Base-by-base conservation (phyloP, 176 grass and related monocot species). In the Thalia dealbata region DNA sequence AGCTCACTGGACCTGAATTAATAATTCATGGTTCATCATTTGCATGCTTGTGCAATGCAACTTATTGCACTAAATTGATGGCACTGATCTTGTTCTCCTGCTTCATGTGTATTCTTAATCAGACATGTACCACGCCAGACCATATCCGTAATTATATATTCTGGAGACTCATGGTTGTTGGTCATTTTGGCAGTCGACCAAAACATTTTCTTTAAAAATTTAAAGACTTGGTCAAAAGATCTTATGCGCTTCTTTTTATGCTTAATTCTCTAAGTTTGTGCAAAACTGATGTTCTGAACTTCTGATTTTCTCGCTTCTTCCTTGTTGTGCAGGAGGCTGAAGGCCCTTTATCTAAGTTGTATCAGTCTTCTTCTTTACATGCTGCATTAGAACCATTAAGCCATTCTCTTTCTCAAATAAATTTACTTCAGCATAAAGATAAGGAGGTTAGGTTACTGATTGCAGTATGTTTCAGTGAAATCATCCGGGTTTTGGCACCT, bases 391-490 rank as follows among this genome's bases (percentile, higher is more conserved):
- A 69, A 64, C 79, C 87, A 81, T 78, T 97, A 74, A 92, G 76
- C 42, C 70, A 79, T 73, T 92, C 87, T 78, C 74, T 97, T 55
- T 78, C 64, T 60, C 85, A 91, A 79, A 86, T 76, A 38, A 80
- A 77, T 76, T 86, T 97, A 74, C 87, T 93, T 70, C 84, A 81
- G 64, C 87, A 92, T 80, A 91, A 86, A 78, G 95, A 97, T 76
- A 97, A 93, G 73, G 90, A 97, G 86, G 87, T 97, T 73, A 97
- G 73, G 76, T 87, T 97, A 86, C 75, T 97, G 70, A 75, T 90
- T 81, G 85, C 84, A 8, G 80, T 88, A 76, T 97, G 95, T 73
- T 86, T 92, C 67, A 81, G 84, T 81, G 95, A 97, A 80, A 83
- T 92, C 82, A 97, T 97, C 80, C 85, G 95, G 38, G 50, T 97